Percentiles rank a stretch among this genome's conserved stretches.
Conservation (phyloP, 2,329 filamentous ascomycete genomes). For the Neofusicoccum kwambonambiense region DNA sequence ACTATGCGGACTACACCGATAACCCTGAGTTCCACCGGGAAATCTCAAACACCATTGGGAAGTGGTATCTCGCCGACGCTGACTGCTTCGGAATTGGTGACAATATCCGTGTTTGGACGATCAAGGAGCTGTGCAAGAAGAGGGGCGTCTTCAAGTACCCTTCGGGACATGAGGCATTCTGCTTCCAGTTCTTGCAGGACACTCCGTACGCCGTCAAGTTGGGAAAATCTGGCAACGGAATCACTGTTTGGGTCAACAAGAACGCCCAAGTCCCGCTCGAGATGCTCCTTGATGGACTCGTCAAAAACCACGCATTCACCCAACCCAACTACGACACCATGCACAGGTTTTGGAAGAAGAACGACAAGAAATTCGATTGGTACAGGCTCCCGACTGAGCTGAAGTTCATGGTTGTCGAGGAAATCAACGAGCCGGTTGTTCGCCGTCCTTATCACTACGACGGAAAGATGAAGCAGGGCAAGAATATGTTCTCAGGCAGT, state of each 20-base stretch:
- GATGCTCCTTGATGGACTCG: not conserved
- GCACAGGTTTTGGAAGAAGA: not conserved
- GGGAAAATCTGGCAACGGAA: too few species aligned
- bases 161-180: not conserved
- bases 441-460: too few species aligned
- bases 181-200: not conserved
- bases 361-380: constrained; percentile 5
- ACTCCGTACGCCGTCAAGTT: not conserved
- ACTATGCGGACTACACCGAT: too few species aligned
- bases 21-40: not conserved
- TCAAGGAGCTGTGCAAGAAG: not conserved
- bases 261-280: not conserved
- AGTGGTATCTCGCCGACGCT: not conserved
- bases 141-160: not conserved
- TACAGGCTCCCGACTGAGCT: not conserved
- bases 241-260: not conserved
- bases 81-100: not conserved
- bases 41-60: not conserved
- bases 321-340: not conserved
- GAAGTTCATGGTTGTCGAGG: not conserved
- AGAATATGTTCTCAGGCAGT: too few species aligned
- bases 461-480: too few species aligned
- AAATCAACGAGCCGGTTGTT: not conserved
- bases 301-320: not conserved
- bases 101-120: not conserved